Conservation (phyloP, 345 rosid genomes). For the Raphanus raphanistrum region DNA sequence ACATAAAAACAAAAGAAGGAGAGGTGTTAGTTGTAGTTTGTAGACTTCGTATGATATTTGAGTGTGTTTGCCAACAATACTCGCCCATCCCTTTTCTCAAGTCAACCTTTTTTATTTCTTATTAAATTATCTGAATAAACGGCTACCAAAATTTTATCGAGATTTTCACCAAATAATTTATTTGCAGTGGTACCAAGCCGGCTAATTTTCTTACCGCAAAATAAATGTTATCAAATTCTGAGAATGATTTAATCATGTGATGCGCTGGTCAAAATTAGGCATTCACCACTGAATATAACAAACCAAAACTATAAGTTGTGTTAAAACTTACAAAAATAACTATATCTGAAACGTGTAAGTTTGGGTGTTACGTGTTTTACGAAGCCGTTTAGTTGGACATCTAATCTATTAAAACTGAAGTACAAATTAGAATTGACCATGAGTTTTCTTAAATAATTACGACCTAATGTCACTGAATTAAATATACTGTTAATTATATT, state of each 20-base stretch:
- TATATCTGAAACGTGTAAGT: background rate
- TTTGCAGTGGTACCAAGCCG: background rate
- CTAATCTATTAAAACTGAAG: too few relatives aligned
- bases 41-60: background rate
- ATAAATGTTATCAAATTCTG: background rate
- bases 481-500: too few relatives aligned
- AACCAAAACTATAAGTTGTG: background rate
- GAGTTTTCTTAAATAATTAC: too few relatives aligned
- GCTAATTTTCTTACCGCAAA: background rate
- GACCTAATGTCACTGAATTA: too few relatives aligned
- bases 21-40: too few relatives aligned
- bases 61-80: background rate
- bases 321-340: too few relatives aligned
- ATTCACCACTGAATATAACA: background rate
- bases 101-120: slow-evolving; percentile 15
- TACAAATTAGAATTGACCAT: too few relatives aligned
- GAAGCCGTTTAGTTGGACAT: background rate
- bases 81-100: background rate
- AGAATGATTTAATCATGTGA: background rate
- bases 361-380: background rate
- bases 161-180: background rate
- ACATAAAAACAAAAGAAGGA: slow-evolving; percentile 4
- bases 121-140: background rate
- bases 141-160: background rate
- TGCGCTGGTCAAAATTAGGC: background rate